Conservation (phyloP, 2,329 filamentous ascomycete species). For the Diaporthe humulicola region DNA sequence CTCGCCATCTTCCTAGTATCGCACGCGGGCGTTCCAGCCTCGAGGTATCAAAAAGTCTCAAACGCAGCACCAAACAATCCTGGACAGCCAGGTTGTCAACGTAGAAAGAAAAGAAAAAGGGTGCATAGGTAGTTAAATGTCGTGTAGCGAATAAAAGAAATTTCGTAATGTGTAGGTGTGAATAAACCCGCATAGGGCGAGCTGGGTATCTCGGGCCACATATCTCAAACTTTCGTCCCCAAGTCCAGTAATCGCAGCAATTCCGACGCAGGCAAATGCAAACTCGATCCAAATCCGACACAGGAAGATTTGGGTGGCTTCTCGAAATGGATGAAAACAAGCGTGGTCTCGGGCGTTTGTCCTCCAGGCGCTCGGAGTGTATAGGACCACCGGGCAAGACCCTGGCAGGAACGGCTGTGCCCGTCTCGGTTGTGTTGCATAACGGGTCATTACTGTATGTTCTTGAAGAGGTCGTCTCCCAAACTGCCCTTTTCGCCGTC, state of each 20-base stretch:
- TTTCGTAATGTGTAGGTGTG: conserved; percentile 32
- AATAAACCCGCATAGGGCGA: conserved; percentile 45
- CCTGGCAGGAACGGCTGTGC: neutral
- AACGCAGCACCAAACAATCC: conserved; percentile 35
- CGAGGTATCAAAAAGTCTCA: conserved; percentile 38
- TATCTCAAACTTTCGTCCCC: conserved; percentile 40
- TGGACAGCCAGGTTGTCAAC: conserved; percentile 20
- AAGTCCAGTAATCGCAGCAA: conserved; percentile 30
- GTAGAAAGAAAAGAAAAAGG: conserved; percentile 15
- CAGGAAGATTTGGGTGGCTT: conserved; percentile 7
- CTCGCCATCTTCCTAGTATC: conserved; percentile 17
- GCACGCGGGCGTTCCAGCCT: conserved; percentile 26
- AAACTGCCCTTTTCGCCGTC: conserved; percentile 59
- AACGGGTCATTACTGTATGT: conserved; percentile 61
- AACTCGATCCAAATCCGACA: conserved; percentile 34
- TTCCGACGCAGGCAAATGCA: conserved; percentile 31
- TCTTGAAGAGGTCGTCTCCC: conserved; percentile 69
- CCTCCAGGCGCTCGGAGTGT: neutral
- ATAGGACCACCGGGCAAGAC: neutral
- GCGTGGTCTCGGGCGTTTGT: conserved; percentile 6
- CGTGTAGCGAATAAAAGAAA: conserved; percentile 31
- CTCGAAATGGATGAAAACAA: conserved; percentile 31
- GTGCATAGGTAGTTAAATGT: conserved; percentile 30
- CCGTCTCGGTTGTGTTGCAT: neutral
- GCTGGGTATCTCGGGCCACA: conserved; percentile 49